Evolutionary conservation across 106 monocot genomes (phyloP), one percentile per base, ranked within the genome.

Genomic region (Dioscorea zingiberensis): DNA sequence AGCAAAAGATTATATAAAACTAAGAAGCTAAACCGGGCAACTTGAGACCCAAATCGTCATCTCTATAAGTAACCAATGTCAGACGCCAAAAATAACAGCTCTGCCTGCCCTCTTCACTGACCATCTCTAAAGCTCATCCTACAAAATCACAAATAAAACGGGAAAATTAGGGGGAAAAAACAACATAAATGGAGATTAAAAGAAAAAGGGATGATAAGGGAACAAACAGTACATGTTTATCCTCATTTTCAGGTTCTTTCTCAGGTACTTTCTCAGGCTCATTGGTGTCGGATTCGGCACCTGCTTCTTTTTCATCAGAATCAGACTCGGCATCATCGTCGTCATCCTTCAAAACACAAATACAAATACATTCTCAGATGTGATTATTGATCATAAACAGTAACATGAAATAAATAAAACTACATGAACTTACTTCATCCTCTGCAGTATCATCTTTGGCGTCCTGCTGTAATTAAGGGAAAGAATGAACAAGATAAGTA

Each of bases 71-170:
- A 38, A 51, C 51, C 2, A 15, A 18, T 13, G 2, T 51, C 19
- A 51, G 51, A 16, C 8, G 51, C 17, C 49, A 66, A 67, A 67
- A 67, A 55, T 67, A 22, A 22, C 30, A 13, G 10, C 10, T 38
- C 38, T 6, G n/a, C n/a, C n/a, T n/a, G 38, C 38, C 9, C 38
- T 38, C 68, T 11, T 67, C 54, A 22, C 21, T 11, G 6, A 2
- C 3, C 14, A 4, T 56, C 44, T 51, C 38, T 67, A 74, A 38
- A 74, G 74, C 47, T 74, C 74, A 24, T 74, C 74, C 74, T 74
- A 59, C n/a, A n/a, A 15, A 58, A 32, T 28, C 2, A 65, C 8
- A 48, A 19, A 19, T 25, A 29, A n/a, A 24, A 32, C 10, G 38
- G 3, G 17, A 59, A 2, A 15, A 60, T 23, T n/a, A 61, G 19